Percentiles rank a stretch among this genome's conserved stretches.
Evolutionary conservation across 306 rosid species (phyloP).

Genomic region (Citrullus mucosospermus): DNA sequence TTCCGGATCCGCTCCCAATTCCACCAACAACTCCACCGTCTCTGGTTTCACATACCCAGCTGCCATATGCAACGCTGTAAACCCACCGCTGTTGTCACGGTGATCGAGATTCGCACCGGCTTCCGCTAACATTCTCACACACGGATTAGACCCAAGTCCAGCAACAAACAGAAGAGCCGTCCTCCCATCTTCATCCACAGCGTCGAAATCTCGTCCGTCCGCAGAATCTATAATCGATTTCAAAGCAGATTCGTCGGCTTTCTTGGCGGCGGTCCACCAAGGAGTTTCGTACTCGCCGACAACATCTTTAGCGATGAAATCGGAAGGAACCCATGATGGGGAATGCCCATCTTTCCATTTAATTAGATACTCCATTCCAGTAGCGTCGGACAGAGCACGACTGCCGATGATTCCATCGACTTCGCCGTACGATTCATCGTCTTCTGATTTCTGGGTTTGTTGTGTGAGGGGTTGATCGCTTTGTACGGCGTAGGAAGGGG

Average conservation of each 20-base stretch:
- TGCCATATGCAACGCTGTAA: constrained; percentile 71
- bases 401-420: constrained; percentile 71
- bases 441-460: neutral
- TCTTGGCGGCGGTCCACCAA: constrained; percentile 88
- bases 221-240: constrained; percentile 21
- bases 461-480: constrained; percentile 16
- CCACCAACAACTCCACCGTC: constrained; percentile 38
- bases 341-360: constrained; percentile 80
- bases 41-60: constrained; percentile 62
- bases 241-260: constrained; percentile 44
- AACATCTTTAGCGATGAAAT: constrained; percentile 68
- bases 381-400: constrained; percentile 28
- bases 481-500: constrained; percentile 23
- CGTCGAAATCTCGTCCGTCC: constrained; percentile 53
- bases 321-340: constrained; percentile 70
- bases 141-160: constrained; percentile 61
- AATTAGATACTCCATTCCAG: constrained; percentile 66
- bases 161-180: constrained; percentile 64
- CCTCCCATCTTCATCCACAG: constrained; percentile 58
- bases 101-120: constrained; percentile 52
- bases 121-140: constrained; percentile 41
- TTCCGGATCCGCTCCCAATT: constrained; percentile 62
- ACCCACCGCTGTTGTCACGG: constrained; percentile 44
- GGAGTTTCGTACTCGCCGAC: constrained; percentile 69
- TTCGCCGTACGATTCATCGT: constrained; percentile 58